phyloP scores from a whole-genome alignment of 2,329 filamentous ascomycete species.

The Fusarium praegraminearum region DNA sequence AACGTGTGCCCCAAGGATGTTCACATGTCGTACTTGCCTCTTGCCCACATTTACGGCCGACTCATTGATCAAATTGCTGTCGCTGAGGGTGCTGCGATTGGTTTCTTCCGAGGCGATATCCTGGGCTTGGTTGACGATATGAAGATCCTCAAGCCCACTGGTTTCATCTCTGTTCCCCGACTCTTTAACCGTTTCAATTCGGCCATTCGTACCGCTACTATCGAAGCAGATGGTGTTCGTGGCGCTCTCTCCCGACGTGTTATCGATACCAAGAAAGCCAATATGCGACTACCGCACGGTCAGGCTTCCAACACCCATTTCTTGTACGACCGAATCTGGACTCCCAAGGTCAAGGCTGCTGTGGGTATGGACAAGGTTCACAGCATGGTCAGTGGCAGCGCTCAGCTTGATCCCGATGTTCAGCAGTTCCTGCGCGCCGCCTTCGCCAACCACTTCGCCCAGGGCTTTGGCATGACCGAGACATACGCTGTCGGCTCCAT shows the following conservation, averaged over 20 bases:
- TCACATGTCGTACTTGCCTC: slow-evolving; percentile 86
- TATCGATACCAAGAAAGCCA: slow-evolving; percentile 82
- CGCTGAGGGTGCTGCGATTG: slow-evolving; percentile 78
- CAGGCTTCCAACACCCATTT: slow-evolving; percentile 84
- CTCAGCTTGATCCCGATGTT: slow-evolving; percentile 87
- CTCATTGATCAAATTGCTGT: slow-evolving; percentile 82
- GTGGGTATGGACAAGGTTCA: slow-evolving; percentile 81
- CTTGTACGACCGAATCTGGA: slow-evolving; percentile 89
- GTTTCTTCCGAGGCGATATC: slow-evolving; percentile 95
- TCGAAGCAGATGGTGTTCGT: slow-evolving; percentile 82
- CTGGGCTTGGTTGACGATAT: slow-evolving; percentile 88
- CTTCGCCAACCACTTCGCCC: slow-evolving; percentile 81
- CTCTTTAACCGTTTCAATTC: slow-evolving; percentile 91
- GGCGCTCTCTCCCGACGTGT: slow-evolving; percentile 85
- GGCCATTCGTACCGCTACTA: slow-evolving; percentile 81
- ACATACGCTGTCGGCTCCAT: slow-evolving; percentile 82
- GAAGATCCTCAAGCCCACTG: slow-evolving; percentile 85
- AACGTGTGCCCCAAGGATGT: slow-evolving; percentile 67
- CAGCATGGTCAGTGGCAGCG: slow-evolving; percentile 87
- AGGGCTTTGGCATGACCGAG: slow-evolving; percentile 96
- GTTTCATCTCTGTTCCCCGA: slow-evolving; percentile 89
- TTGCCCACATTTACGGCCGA: slow-evolving; percentile 94
- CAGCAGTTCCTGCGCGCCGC: slow-evolving; percentile 90
- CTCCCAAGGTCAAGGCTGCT: slow-evolving; percentile 84
- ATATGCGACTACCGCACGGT: slow-evolving; percentile 76